A percentile compares a stretch with the other conserved stretches of the same genome.
These are phyloP conservation scores for Manihot esculenta DNA, from an alignment of 441 rosid genomes.

Conservation along the genomic window DNA sequence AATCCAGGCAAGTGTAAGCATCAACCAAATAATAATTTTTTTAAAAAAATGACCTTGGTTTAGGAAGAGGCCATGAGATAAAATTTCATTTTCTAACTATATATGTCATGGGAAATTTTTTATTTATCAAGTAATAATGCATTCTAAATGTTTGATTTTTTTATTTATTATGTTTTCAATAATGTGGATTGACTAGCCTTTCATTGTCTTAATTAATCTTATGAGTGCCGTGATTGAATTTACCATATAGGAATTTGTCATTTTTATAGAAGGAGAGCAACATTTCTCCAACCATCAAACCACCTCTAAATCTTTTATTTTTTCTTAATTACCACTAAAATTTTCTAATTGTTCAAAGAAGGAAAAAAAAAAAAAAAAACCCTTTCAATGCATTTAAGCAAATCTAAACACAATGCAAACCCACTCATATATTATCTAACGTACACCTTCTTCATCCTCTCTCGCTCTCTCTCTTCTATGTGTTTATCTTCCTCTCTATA, in stretches of 20 bases:
- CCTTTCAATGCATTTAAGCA: conserved; percentile 5
- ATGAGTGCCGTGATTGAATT: neutral
- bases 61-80: neutral
- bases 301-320: neutral
- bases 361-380: too few species aligned
- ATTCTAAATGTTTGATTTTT: too few species aligned
- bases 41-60: neutral
- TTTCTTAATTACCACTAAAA: neutral
- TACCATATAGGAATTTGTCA: conserved; percentile 2
- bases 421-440: neutral
- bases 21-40: too few species aligned
- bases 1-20: neutral
- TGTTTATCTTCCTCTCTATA: too few species aligned
- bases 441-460: neutral
- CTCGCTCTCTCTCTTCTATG: too few species aligned
- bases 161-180: too few species aligned
- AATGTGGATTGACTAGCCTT: neutral
- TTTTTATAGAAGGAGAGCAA: neutral
- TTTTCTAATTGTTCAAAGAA: neutral
- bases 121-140: neutral
- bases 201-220: conserved; percentile 8
- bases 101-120: neutral
- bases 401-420: neutral
- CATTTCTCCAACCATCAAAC: neutral
- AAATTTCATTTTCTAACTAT: neutral